Evolutionary conservation across 1,139 yeast genomes (phyloP).

Genomic region (Hyphopichia burtonii): DNA sequence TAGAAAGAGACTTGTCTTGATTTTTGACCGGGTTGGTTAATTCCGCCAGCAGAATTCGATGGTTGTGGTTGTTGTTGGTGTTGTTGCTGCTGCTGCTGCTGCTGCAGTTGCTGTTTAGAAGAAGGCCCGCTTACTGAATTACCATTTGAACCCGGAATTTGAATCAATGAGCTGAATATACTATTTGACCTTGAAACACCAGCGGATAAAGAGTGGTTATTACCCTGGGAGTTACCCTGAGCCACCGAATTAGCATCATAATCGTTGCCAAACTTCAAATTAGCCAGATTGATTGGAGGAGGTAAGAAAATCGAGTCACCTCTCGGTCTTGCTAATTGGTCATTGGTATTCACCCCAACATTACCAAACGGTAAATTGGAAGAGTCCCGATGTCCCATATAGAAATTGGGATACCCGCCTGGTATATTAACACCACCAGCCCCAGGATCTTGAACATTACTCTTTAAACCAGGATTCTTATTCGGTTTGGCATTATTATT

Average conservation of each 20-base stretch:
- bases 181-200: slow-evolving; percentile 37
- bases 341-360: not conserved
- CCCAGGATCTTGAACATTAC: too few species aligned
- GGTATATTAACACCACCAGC: too few species aligned
- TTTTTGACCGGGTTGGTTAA: slow-evolving; percentile 3
- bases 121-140: slow-evolving; percentile 34
- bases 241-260: too few species aligned
- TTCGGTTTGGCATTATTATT: too few species aligned
- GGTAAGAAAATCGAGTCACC: slow-evolving; percentile 34
- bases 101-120: slow-evolving; percentile 4
- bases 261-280: slow-evolving; percentile 2
- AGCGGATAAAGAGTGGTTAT: not conserved
- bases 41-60: slow-evolving; percentile 16
- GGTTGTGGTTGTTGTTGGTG: slow-evolving; percentile 2
- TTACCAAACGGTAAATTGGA: slow-evolving; percentile 3
- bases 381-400: slow-evolving; percentile 7
- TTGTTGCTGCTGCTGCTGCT: not conserved
- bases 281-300: slow-evolving; percentile 21
- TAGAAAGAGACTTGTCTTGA: slow-evolving; percentile 8
- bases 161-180: slow-evolving; percentile 42
- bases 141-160: slow-evolving; percentile 35
- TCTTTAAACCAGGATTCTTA: too few species aligned
- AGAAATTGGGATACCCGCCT: slow-evolving; percentile 9
- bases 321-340: slow-evolving; percentile 16
- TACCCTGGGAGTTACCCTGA: too few species aligned